phyloP scores from a whole-genome alignment of 768 basidiomycete genomes.

The Russula emetica region DNA sequence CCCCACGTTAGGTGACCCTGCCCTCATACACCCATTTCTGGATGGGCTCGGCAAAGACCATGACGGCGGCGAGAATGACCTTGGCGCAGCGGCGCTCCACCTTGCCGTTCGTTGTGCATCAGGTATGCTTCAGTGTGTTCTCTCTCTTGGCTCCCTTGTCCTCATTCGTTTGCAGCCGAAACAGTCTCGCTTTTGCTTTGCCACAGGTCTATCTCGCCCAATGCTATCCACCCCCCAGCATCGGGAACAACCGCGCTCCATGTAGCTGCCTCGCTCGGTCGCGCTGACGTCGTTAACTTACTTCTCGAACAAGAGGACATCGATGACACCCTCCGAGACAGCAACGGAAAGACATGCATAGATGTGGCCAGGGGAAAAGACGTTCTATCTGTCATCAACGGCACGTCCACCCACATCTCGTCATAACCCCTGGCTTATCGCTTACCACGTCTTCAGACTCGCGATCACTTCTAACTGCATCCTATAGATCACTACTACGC shows the following conservation, averaged over 20 bases:
- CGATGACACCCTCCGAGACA: constrained; percentile 72
- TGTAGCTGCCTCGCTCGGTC: constrained; percentile 68
- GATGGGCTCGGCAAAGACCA: constrained; percentile 66
- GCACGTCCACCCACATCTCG: constrained; percentile 37
- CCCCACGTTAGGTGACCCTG: constrained; percentile 58
- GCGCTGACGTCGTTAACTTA: constrained; percentile 66
- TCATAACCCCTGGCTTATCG: background rate
- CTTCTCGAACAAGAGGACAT: constrained; percentile 76
- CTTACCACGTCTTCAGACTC: constrained; percentile 50
- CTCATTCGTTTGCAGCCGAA: constrained; percentile 42
- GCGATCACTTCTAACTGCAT: constrained; percentile 66
- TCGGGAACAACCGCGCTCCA: constrained; percentile 71
- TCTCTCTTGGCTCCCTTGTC: background rate
- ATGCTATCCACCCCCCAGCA: constrained; percentile 66
- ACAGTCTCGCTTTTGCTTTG: constrained; percentile 66
- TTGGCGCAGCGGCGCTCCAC: constrained; percentile 72
- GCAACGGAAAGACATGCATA: constrained; percentile 57
- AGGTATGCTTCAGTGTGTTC: constrained; percentile 42
- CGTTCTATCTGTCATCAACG: constrained; percentile 59
- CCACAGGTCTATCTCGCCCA: constrained; percentile 74
- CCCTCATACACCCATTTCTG: constrained; percentile 78
- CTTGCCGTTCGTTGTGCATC: constrained; percentile 80
- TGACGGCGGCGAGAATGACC: constrained; percentile 47
- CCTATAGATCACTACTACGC: constrained; percentile 67
- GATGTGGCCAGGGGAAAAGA: constrained; percentile 75